Percentiles rank a stretch among this genome's conserved stretches.
Conservation (phyloP, 1,284 basidiomycete species). For the Melampsora americana region DNA sequence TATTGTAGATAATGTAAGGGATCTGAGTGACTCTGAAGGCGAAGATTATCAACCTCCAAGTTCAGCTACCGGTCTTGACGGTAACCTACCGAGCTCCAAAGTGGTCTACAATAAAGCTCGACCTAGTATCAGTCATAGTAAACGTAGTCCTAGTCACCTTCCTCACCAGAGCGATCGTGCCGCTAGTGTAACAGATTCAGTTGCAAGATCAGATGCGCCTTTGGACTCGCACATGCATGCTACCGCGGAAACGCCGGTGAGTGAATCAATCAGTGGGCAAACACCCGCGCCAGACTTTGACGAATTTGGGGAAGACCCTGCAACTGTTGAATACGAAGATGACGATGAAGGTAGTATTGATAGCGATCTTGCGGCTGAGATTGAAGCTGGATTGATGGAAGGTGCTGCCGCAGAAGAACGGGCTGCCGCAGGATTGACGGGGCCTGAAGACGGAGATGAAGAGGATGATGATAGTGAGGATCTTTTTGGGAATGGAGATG, state of each 20-base stretch:
- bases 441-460: slow-evolving; percentile 46
- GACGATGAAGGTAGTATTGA: slow-evolving; percentile 62
- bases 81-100: slow-evolving; percentile 43
- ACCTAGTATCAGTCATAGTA: slow-evolving; percentile 25
- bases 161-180: slow-evolving; percentile 64
- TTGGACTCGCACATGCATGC: slow-evolving; percentile 10
- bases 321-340: slow-evolving; percentile 55
- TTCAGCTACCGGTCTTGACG: slow-evolving; percentile 26
- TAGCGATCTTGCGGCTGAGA: slow-evolving; percentile 51
- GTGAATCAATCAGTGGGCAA: slow-evolving; percentile 40
- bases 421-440: slow-evolving; percentile 44
- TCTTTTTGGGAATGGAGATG: slow-evolving; percentile 49
- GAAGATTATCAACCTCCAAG: slow-evolving; percentile 38
- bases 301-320: slow-evolving; percentile 45
- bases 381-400: slow-evolving; percentile 48
- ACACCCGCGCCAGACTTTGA: slow-evolving; percentile 43
- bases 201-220: slow-evolving; percentile 63
- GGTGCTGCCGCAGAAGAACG: slow-evolving; percentile 42
- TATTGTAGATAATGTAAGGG: slow-evolving; percentile 63
- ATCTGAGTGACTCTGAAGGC: slow-evolving; percentile 41
- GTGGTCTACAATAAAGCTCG: slow-evolving; percentile 41
- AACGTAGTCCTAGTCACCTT: slow-evolving; percentile 18
- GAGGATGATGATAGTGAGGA: slow-evolving; percentile 49
- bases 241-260: slow-evolving; percentile 51
- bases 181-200: slow-evolving; percentile 82